Evolutionary conservation across 2,329 filamentous ascomycete species (phyloP), one percentile per base, ranked within the genome.

Genomic region (Fusarium nelsonii): DNA sequence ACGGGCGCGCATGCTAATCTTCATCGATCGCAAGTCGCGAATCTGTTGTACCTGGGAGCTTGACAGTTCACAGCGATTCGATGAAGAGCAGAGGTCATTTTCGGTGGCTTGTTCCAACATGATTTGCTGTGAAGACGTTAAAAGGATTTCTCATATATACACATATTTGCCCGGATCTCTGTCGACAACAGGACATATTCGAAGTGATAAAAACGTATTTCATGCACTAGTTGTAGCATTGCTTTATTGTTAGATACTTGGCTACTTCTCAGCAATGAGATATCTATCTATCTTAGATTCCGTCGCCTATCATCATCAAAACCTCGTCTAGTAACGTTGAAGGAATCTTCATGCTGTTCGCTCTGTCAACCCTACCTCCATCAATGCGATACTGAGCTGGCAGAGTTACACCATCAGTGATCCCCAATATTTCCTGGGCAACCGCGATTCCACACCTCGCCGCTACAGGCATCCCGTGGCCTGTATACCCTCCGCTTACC

Each of bases 381-480:
- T 75, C 79, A 12, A 81, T 70, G 34, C 76, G 60, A 69, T 80
- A 87, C 66, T 82, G 80, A 12, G 57, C 59, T 6, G 85, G 85
- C 34, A 87, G 55, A 28, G 81, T 79, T 44, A 84, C 79, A 0
- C 75, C 77, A 14, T 73, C 69, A n/a, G 73, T 73, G 23, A 76
- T 76, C 2, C 81, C 81, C 58, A 84, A 71, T 54, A 92, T 86
- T 82, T 91, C 85, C 46, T 85, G 80, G 11, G 87, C 90, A 14
- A 88, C 86, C 2, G 88, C 88, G 61, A 88, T 86, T 3, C 86
- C 92, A 70, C 87, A 89, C 40, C 92, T 80, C 65, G 89, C 89
- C 16, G 90, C 88, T 71, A 90, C 89, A 20, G 91, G 91, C 91
- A 94, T 93, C 0, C 92, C 92, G 77, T 94, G 92, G 0, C 89